These are phyloP conservation scores for Pseudozyma flocculosa DNA, from an alignment of 1,284 basidiomycete genomes.

Conservation along the genomic window DNA sequence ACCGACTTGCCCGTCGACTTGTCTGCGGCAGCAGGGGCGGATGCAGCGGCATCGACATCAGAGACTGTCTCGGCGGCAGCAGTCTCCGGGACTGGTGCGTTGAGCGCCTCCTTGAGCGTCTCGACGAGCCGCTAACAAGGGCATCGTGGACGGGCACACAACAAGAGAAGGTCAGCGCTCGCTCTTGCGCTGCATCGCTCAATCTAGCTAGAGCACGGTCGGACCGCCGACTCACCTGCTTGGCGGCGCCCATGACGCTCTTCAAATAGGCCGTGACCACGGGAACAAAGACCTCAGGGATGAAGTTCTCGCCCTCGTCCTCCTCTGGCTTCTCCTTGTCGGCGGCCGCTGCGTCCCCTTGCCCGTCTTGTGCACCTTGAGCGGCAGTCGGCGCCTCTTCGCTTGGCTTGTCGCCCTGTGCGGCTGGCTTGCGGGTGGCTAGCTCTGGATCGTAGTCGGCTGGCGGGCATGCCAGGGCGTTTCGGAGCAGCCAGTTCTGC, in stretches of 20 bases:
- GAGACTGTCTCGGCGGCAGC: too few relatives aligned
- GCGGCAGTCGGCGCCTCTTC: neutral
- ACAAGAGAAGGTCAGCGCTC: too few relatives aligned
- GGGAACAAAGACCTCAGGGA: constrained; percentile 23
- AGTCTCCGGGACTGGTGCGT: constrained; percentile 8
- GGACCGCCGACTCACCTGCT: constrained; percentile 3
- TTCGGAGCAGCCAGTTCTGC: constrained; percentile 38
- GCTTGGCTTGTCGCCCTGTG: neutral
- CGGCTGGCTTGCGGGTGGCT: constrained; percentile 3
- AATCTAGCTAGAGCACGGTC: too few relatives aligned
- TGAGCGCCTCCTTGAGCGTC: constrained; percentile 24
- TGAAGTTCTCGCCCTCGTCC: constrained; percentile 32
- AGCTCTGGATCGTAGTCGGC: constrained; percentile 23
- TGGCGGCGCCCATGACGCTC: constrained; percentile 33
- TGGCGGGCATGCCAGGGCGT: constrained; percentile 26
- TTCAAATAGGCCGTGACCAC: constrained; percentile 31
- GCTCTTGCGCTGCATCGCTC: too few relatives aligned
- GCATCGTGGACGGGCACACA: neutral
- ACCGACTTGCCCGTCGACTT: constrained; percentile 11
- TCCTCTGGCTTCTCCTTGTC: neutral
- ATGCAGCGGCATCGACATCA: neutral
- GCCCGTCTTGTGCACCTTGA: neutral
- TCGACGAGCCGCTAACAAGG: constrained; percentile 26
- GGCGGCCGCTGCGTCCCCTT: neutral
- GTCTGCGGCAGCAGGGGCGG: neutral